Evolutionary conservation across 306 rosid genomes (phyloP).

Genomic region (Cicer pinnatifidum): DNA sequence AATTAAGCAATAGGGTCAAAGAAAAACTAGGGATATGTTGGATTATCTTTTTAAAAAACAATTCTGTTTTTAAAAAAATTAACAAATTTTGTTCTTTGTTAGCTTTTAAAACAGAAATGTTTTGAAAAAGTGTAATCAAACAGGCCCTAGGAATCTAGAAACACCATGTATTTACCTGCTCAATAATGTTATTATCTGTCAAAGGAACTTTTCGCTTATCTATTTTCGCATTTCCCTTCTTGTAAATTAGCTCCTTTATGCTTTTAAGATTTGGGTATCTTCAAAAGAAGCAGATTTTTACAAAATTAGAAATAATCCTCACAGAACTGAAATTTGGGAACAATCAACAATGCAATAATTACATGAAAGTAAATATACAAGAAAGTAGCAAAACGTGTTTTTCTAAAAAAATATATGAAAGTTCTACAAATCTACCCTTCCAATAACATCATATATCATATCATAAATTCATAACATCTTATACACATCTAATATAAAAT

Average conservation of each 20-base stretch:
- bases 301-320: constrained; percentile 21
- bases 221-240: constrained; percentile 69
- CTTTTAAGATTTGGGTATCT: constrained; percentile 85
- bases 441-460: background rate
- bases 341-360: background rate
- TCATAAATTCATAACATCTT: constrained; percentile 2
- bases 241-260: constrained; percentile 73
- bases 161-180: constrained; percentile 61
- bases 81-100: no score
- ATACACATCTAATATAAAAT: constrained; percentile 1
- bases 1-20: background rate
- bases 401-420: background rate
- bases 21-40: background rate
- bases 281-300: constrained; percentile 39
- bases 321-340: background rate
- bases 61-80: no score
- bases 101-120: no score
- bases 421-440: background rate
- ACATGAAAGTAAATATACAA: background rate
- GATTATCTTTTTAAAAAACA: no score
- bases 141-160: background rate
- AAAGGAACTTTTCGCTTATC: constrained; percentile 77
- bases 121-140: no score
- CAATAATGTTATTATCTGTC: constrained; percentile 81
- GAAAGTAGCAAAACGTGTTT: background rate